Evolutionary conservation across 768 basidiomycete genomes (phyloP).

Genomic region (Pholiota conissans): DNA sequence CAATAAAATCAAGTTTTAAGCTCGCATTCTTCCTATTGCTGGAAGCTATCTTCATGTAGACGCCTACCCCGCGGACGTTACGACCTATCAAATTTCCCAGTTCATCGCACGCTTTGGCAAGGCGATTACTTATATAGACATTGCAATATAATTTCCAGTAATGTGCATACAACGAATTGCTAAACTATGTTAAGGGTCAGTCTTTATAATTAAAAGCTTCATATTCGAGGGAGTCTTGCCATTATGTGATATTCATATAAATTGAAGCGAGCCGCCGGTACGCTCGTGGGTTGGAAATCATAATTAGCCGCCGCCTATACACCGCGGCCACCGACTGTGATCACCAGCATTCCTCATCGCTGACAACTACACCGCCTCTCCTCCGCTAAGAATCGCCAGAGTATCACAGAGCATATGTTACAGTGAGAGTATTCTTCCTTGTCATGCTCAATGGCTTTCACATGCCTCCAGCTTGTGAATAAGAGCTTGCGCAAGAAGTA

Average conservation of each 20-base stretch:
- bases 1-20: no score
- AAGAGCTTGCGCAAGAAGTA: not conserved
- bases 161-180: no score
- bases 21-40: no score
- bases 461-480: not conserved
- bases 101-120: no score
- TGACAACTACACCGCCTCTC: slow-evolving; percentile 2
- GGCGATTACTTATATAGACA: no score
- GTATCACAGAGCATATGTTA: not conserved
- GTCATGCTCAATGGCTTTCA: not conserved
- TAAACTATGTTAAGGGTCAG: no score
- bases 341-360: not conserved
- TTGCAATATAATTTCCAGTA: no score
- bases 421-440: not conserved
- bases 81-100: no score
- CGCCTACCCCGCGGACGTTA: no score
- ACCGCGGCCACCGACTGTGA: not conserved
- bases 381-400: not conserved
- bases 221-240: not conserved
- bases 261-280: not conserved
- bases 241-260: not conserved
- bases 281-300: not conserved
- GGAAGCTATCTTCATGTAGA: no score
- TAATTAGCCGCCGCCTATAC: not conserved
- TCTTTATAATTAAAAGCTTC: no score